Base-by-base conservation (phyloP, 441 rosid species). In the Euphorbia schlechtendalii region DNA sequence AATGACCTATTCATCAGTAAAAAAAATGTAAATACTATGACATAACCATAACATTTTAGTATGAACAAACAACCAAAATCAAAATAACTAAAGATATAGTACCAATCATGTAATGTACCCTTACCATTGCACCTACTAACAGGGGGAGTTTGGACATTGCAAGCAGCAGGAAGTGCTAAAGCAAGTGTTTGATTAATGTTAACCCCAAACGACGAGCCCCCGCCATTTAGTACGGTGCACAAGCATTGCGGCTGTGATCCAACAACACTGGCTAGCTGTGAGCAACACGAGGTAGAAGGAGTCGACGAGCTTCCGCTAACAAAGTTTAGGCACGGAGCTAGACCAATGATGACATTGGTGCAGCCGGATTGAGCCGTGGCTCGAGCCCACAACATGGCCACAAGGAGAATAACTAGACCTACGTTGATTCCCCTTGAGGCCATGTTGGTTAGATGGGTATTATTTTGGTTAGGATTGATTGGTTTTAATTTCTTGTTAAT, bases 201-300 rank as follows among this genome's bases (percentile, higher is more conserved):
- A 54, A 80, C 52, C n/a, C 86, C 88, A 4, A 86, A 49, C 3
- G 84, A 77, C 0, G 82, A 28, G 34, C 74, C 74, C 8, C 80
- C 82, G 3, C 80, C 82, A 21, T 72, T 73, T 34, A 85, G 75
- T 24, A 74, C 78, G n/a, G 59, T 41, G 66, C 87, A 83, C 51
- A 85, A 81, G 74, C 90, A 83, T 61, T 63, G 65, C 0, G 90
- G 86, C 64, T 75, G 69, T 17, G 86, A 83, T n/a, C 24, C 61
- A 15, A 83, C 84, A 9, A 83, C 84, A 9, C 22, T 80, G 20
- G 78, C 71, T 1, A 81, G 73, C 61, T 78, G 84, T 13, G 86
- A 73, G 80, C 90, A 85, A 80, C 90, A 85, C 7, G 76, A 74
- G 14, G 84, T 21, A 0, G 90, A 73, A 6, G 90, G 90, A 4